Percentiles rank a stretch among this genome's conserved stretches.
These are phyloP conservation scores for Sanghuangporus sanghuang DNA, from an alignment of 1,284 basidiomycete species.

Conservation along the genomic window DNA sequence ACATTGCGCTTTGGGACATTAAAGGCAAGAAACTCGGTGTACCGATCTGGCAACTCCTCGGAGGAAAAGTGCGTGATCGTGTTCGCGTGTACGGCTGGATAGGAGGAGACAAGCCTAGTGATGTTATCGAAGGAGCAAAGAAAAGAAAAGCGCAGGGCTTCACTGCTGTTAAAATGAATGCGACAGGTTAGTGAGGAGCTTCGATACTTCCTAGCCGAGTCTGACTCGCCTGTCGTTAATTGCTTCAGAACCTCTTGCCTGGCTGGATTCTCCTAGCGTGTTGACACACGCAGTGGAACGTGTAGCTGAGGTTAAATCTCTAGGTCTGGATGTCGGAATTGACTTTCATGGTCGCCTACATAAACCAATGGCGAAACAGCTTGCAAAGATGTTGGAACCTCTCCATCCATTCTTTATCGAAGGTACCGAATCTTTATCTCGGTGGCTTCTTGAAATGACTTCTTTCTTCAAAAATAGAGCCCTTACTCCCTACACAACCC, in stretches of 20 bases:
- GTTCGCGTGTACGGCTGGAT: slow-evolving; percentile 66
- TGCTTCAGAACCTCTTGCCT: slow-evolving; percentile 28
- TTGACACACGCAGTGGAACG: slow-evolving; percentile 57
- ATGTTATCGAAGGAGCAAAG: slow-evolving; percentile 57
- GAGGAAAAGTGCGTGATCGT: slow-evolving; percentile 62
- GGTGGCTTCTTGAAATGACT: not conserved
- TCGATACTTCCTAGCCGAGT: slow-evolving; percentile 38
- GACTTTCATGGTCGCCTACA: slow-evolving; percentile 66
- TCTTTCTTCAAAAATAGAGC: slow-evolving; percentile 39
- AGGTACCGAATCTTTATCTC: slow-evolving; percentile 28
- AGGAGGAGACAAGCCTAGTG: slow-evolving; percentile 57
- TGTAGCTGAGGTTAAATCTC: slow-evolving; percentile 55
- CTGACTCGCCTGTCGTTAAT: slow-evolving; percentile 26
- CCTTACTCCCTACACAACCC: slow-evolving; percentile 62
- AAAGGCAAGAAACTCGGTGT: slow-evolving; percentile 76
- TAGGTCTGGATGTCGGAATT: slow-evolving; percentile 63
- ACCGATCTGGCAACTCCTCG: slow-evolving; percentile 70
- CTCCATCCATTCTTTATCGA: slow-evolving; percentile 71
- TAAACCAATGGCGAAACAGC: slow-evolving; percentile 75
- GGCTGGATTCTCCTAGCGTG: slow-evolving; percentile 42
- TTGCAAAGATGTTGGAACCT: slow-evolving; percentile 62
- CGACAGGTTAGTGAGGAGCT: slow-evolving; percentile 36
- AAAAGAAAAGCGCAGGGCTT: slow-evolving; percentile 67
- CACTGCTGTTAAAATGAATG: slow-evolving; percentile 78
- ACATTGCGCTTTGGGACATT: slow-evolving; percentile 66